These are phyloP conservation scores for Aureobasidium subglaciale DNA, from an alignment of 2,329 filamentous ascomycete genomes.

Conservation along the genomic window DNA sequence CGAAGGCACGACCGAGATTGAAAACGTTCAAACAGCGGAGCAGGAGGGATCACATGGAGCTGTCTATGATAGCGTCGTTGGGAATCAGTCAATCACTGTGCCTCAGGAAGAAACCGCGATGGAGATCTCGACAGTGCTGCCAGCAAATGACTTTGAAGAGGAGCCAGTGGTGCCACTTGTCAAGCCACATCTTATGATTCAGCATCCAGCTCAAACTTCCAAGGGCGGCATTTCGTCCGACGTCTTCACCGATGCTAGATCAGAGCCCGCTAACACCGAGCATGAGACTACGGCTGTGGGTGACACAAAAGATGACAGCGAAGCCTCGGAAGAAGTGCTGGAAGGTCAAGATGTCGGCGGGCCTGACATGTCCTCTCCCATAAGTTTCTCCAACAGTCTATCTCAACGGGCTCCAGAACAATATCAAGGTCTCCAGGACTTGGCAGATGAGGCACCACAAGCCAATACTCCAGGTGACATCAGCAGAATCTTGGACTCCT, in stretches of 20 bases:
- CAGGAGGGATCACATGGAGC: not conserved
- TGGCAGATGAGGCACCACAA: not conserved
- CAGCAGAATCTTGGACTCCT: constrained; percentile 33
- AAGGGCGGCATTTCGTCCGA: not conserved
- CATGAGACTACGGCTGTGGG: not conserved
- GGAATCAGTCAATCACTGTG: not conserved
- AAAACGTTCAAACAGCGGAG: not conserved
- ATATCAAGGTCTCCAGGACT: not conserved
- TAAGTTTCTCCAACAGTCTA: constrained; percentile 6
- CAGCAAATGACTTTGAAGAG: not conserved
- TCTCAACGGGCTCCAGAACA: not conserved
- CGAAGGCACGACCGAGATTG: constrained; percentile 1
- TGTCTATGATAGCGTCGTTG: not conserved
- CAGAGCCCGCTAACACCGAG: not conserved
- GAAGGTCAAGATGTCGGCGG: not conserved
- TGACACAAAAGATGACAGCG: no score
- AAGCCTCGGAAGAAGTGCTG: not conserved
- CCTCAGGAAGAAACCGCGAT: not conserved
- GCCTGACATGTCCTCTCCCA: not conserved
- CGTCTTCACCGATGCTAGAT: not conserved
- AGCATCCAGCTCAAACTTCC: not conserved
- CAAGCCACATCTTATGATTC: not conserved
- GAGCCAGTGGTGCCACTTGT: not conserved
- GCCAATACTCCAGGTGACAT: constrained; percentile 19
- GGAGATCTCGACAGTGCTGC: not conserved